A percentile compares a stretch with the other conserved stretches of the same genome.
Conservation (phyloP, 768 basidiomycete genomes). For the Guyanaporus albipodus region DNA sequence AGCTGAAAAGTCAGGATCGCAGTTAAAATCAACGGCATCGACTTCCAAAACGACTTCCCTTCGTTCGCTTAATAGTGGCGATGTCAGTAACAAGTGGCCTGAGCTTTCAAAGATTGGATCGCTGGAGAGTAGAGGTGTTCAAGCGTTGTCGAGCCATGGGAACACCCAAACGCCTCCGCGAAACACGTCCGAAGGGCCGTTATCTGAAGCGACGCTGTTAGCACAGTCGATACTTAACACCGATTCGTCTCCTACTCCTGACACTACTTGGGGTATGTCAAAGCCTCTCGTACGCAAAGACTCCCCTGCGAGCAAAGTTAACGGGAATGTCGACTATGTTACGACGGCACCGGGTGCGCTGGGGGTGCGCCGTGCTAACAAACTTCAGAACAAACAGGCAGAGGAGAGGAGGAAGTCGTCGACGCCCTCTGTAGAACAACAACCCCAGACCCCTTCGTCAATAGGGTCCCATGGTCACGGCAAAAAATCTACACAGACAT, state of each 20-base stretch:
- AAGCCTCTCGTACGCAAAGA: slow-evolving; percentile 15
- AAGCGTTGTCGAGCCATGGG: slow-evolving; percentile 6
- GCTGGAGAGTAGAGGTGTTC: slow-evolving; percentile 10
- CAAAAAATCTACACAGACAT: slow-evolving; percentile 18
- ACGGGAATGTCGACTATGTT: slow-evolving; percentile 17
- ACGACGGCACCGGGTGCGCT: slow-evolving; percentile 26
- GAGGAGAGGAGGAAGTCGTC: slow-evolving; percentile 23
- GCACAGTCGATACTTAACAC: slow-evolving; percentile 16
- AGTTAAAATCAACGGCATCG: slow-evolving; percentile 1
- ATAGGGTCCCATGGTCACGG: slow-evolving; percentile 9
- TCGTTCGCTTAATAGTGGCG: slow-evolving; percentile 3
- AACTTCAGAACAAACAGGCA: slow-evolving; percentile 14
- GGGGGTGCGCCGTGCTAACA: slow-evolving; percentile 29
- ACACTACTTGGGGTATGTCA: slow-evolving; percentile 14
- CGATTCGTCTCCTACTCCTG: slow-evolving; percentile 2
- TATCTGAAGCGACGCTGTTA: slow-evolving; percentile 5
- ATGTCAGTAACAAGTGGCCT: slow-evolving; percentile 2
- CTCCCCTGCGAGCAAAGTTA: slow-evolving; percentile 9
- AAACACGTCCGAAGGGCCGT: slow-evolving; percentile 3
- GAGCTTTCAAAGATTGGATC: slow-evolving; percentile 18
- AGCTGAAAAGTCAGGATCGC: slow-evolving; percentile 9
- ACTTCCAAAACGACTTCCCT: slow-evolving; percentile 9
- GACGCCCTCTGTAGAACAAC: slow-evolving; percentile 17
- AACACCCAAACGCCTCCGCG: slow-evolving; percentile 4
- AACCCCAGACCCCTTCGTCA: slow-evolving; percentile 8